Evolutionary conservation across 352 stramenopile species (phyloP), one percentile per base, ranked within the genome.

Genomic region (Bremia lactucae): DNA sequence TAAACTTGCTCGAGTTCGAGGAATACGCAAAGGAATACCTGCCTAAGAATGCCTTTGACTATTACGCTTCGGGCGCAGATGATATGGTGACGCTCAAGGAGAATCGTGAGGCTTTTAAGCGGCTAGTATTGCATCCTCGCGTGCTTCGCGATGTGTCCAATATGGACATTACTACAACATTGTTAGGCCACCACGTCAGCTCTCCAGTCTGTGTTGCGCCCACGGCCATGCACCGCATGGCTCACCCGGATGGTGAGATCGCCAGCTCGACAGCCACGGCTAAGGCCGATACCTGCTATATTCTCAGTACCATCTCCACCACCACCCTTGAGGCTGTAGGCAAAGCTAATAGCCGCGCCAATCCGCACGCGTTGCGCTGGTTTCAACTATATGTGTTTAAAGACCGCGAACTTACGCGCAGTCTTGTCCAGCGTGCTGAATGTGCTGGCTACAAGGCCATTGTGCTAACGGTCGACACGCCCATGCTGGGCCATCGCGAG

Each of bases 361-460:
- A 82, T 39, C 62, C 68, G 4, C 41, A 83, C 36, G 87, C 87
- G 6, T 68, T 96, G 11, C 91, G 95, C 44, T 95, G 95, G 52
- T 97, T 94, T 58, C 93, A 98, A 54, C 72, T 98, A 24, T 98
- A 98, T 60, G 89, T 98, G n/a, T 97, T 96, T 70, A 95, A 94
- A 39, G 72, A 88, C 66, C 68, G 75, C 23, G 73, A 97, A 46
- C 74, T 97, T 31, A 95, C 95, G 6, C 84, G 79, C 24, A 76
- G 95, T 29, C 87, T 97, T 9, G 76, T 98, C 25, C 39, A 66
- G 20, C 67, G 84, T 24, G 83, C 85, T 4, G 92, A 96, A 60
- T 77, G 86, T n/a, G 93, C 95, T 11, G 91, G 94, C n/a, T 96
- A 91, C 52, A 96, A 95, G 48, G 95, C 96, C 36, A 84, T 96